These are phyloP conservation scores for Cinnamomum micranthum DNA, from an alignment of 164 flowering plant species.

Conservation along the genomic window DNA sequence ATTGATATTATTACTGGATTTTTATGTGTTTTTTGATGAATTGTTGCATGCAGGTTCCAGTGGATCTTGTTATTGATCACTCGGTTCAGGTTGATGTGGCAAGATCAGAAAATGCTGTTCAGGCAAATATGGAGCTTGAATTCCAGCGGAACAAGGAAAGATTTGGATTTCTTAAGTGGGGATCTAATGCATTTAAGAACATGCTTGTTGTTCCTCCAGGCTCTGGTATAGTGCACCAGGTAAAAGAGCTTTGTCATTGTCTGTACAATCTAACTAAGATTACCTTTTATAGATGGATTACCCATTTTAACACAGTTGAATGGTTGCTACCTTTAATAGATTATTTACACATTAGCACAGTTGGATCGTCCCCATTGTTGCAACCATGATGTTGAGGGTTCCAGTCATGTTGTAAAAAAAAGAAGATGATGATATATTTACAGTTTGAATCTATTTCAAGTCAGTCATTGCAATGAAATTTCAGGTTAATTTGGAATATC, in stretches of 20 bases:
- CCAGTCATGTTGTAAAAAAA: not conserved
- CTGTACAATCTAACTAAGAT: not conserved
- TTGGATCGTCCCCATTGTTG: not conserved
- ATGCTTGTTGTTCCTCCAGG: constrained; percentile 97
- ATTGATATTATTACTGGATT: not conserved
- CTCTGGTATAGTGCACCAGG: constrained; percentile 92
- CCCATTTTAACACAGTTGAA: not conserved
- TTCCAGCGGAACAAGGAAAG: constrained; percentile 74
- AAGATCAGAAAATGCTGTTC: constrained; percentile 73
- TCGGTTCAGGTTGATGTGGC: constrained; percentile 87
- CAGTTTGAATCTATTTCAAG: not conserved
- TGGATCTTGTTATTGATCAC: constrained; percentile 90
- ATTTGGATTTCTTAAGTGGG: constrained; percentile 89
- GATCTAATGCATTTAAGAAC: constrained; percentile 70
- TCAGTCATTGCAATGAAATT: constrained; percentile 9
- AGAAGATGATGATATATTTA: not conserved
- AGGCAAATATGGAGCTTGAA: constrained; percentile 76
- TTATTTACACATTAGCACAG: not conserved
- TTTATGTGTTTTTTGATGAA: not conserved
- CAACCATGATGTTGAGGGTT: not conserved
- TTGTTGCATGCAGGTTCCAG: constrained; percentile 63
- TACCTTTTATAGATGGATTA: not conserved
- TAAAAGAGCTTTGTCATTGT: constrained; percentile 14
- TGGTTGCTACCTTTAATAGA: too few species aligned
- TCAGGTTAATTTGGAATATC: constrained; percentile 92